Conservation (phyloP, 176 grass and related monocot genomes). For the Aegilops umbellulata region DNA sequence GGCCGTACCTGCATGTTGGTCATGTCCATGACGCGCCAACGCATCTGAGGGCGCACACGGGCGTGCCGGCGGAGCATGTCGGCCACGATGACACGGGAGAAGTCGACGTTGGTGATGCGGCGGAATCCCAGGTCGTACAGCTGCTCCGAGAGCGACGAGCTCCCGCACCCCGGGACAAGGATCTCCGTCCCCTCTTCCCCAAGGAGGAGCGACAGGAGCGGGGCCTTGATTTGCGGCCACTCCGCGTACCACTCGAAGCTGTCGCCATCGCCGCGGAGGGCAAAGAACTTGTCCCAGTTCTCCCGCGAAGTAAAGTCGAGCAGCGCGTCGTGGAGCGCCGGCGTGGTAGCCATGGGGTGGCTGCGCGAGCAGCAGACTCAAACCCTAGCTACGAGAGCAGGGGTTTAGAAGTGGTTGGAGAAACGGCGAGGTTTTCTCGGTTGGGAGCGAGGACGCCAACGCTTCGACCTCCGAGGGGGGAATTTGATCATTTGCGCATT, state of each 20-base stretch:
- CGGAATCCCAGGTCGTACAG: slow-evolving; percentile 83
- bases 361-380: not conserved
- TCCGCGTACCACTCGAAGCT: slow-evolving; percentile 97
- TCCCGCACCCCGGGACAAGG: slow-evolving; percentile 87
- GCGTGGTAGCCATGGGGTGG: slow-evolving; percentile 37
- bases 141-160: slow-evolving; percentile 70
- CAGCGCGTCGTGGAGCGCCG: slow-evolving; percentile 62
- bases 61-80: slow-evolving; percentile 86
- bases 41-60: slow-evolving; percentile 80
- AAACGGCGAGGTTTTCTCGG: no score
- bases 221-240: slow-evolving; percentile 61
- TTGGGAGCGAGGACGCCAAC: not conserved
- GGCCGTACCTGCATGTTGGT: slow-evolving; percentile 69
- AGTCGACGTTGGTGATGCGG: slow-evolving; percentile 86
- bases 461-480: no score
- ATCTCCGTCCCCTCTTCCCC: slow-evolving; percentile 41
- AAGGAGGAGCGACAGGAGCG: slow-evolving; percentile 57
- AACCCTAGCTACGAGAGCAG: slow-evolving; percentile 29
- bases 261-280: slow-evolving; percentile 75
- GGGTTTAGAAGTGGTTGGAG: slow-evolving; percentile 6
- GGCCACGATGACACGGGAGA: slow-evolving; percentile 79
- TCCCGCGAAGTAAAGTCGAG: slow-evolving; percentile 93
- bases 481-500: no score
- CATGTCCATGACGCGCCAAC: slow-evolving; percentile 97
- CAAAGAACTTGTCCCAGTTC: slow-evolving; percentile 99